Conservation (phyloP, 208 protist genomes). For the Porcisia hertigi region DNA sequence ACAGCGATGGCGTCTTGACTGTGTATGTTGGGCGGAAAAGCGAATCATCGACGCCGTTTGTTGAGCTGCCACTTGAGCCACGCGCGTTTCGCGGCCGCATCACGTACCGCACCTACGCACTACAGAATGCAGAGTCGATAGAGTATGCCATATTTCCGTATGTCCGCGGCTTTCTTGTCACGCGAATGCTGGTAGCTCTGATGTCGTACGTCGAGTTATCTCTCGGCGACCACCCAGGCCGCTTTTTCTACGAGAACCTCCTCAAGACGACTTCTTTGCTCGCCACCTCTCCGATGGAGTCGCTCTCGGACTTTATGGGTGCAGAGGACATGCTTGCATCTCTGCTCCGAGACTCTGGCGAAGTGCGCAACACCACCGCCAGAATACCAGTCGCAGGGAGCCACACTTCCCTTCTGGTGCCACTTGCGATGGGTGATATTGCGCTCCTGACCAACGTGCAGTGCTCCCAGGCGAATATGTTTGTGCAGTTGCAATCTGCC, state of each 20-base stretch:
- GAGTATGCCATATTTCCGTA: slow-evolving; percentile 72
- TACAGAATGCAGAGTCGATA: slow-evolving; percentile 24
- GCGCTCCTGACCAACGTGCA: slow-evolving; percentile 39
- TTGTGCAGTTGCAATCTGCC: slow-evolving; percentile 32
- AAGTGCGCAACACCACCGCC: slow-evolving; percentile 36
- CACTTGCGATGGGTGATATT: slow-evolving; percentile 41
- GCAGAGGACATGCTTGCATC: slow-evolving; percentile 48
- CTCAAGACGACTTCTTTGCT: slow-evolving; percentile 44
- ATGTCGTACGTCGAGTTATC: slow-evolving; percentile 67
- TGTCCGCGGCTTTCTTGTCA: slow-evolving; percentile 74
- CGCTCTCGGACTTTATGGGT: slow-evolving; percentile 37
- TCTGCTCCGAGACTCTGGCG: slow-evolving; percentile 36
- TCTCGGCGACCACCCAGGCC: neutral
- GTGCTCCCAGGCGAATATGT: slow-evolving; percentile 22
- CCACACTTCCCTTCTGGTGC: slow-evolving; percentile 5
- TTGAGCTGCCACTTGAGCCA: slow-evolving; percentile 68
- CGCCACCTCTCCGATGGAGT: slow-evolving; percentile 48
- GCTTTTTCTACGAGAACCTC: slow-evolving; percentile 49
- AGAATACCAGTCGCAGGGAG: slow-evolving; percentile 39
- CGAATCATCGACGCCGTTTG: slow-evolving; percentile 78
- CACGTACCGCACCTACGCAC: slow-evolving; percentile 68
- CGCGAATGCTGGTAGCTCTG: slow-evolving; percentile 86
- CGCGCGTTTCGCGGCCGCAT: slow-evolving; percentile 83
- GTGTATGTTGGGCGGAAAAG: slow-evolving; percentile 89
- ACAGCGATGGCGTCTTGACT: slow-evolving; percentile 81